phyloP scores from a whole-genome alignment of 2,329 filamentous ascomycete species.

The Cladobotryum protrusum region DNA sequence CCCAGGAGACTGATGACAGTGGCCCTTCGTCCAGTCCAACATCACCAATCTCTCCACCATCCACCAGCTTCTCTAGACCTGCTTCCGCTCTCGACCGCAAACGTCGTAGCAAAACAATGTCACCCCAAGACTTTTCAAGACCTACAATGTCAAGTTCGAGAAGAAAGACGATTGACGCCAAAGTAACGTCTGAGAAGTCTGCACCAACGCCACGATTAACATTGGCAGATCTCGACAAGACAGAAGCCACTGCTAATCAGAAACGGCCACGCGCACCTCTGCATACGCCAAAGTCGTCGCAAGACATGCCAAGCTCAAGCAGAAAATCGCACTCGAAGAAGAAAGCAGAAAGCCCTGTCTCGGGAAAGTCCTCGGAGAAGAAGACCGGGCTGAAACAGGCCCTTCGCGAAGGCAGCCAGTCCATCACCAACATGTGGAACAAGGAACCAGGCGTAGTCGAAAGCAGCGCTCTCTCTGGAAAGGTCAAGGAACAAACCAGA shows the following conservation, averaged over 20 bases:
- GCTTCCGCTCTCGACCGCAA: background rate
- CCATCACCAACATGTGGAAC: slow-evolving; percentile 42
- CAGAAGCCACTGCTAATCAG: slow-evolving; percentile 34
- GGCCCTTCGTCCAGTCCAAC: slow-evolving; percentile 1
- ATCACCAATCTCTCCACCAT: slow-evolving; percentile 6
- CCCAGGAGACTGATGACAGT: background rate
- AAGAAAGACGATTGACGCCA: slow-evolving; percentile 4
- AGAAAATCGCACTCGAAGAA: slow-evolving; percentile 22
- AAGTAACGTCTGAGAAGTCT: slow-evolving; percentile 5
- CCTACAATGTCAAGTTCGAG: slow-evolving; percentile 9
- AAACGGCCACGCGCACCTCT: slow-evolving; percentile 38
- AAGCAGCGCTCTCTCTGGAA: slow-evolving; percentile 11
- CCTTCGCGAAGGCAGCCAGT: slow-evolving; percentile 44
- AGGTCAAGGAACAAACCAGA: slow-evolving; percentile 21
- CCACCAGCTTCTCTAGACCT: background rate
- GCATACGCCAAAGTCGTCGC: background rate
- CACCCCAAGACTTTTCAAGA: slow-evolving; percentile 6
- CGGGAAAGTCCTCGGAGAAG: slow-evolving; percentile 18
- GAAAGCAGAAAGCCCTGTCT: slow-evolving; percentile 19
- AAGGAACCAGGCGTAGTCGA: slow-evolving; percentile 32
- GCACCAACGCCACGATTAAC: slow-evolving; percentile 13
- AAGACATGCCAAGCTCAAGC: background rate
- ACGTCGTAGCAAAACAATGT: background rate
- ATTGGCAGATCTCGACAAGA: background rate
- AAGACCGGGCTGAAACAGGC: slow-evolving; percentile 35